Conservation (phyloP, 139 green algal species). For the Diplosphaera chodatii region DNA sequence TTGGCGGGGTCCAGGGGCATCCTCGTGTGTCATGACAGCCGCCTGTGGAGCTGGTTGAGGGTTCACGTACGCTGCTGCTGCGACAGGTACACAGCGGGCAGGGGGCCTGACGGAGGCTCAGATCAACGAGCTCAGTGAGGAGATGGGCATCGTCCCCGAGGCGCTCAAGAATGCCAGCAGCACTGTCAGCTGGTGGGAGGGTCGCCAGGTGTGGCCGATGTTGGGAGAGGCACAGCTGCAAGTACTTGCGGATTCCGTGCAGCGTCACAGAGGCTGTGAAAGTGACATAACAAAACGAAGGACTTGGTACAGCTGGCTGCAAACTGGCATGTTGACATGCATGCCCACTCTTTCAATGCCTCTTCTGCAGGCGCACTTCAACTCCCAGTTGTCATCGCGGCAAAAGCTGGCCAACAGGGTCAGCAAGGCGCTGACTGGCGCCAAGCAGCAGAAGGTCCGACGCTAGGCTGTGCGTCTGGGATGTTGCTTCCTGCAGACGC, state of each 20-base stretch:
- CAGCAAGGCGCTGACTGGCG: background rate
- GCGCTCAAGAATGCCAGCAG: conserved; percentile 21
- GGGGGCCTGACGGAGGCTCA: conserved; percentile 67
- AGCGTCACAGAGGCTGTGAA: no score
- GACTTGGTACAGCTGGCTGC: no score
- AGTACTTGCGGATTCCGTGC: no score
- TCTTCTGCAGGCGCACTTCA: background rate
- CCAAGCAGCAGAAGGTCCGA: background rate
- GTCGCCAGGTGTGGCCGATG: conserved; percentile 33
- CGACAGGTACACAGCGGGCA: conserved; percentile 22
- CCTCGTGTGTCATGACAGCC: no score
- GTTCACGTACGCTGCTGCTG: no score
- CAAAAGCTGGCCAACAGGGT: background rate
- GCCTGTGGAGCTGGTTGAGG: no score
- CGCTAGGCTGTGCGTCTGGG: no score
- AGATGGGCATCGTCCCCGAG: conserved; percentile 8
- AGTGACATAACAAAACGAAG: no score
- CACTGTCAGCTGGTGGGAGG: conserved; percentile 79
- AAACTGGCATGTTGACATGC: no score
- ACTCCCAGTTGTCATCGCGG: background rate
- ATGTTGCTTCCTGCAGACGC: no score
- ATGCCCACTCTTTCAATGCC: no score
- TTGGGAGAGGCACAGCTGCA: background rate
- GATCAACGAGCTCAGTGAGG: conserved; percentile 42
- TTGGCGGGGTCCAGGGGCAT: no score